Conservation (phyloP, 306 rosid species). For the Parietaria judaica region DNA sequence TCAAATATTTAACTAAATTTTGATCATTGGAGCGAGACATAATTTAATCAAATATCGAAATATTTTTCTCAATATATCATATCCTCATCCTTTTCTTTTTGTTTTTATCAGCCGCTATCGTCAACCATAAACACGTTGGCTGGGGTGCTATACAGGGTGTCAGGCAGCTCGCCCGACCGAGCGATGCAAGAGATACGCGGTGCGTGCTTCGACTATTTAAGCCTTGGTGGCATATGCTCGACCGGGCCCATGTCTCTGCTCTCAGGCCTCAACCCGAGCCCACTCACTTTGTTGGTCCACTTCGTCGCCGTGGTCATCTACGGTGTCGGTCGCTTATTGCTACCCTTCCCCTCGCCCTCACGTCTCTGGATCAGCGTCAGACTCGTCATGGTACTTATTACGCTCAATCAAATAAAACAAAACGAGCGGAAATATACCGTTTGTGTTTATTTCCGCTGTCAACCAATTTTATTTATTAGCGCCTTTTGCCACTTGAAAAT, state of each 20-base stretch:
- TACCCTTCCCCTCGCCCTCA: not conserved
- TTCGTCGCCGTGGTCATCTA: constrained; percentile 1
- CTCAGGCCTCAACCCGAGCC: constrained; percentile 2
- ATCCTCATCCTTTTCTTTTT: too few species aligned
- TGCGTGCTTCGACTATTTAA: constrained; percentile 39
- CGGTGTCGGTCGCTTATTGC: constrained; percentile 2
- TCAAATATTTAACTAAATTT: too few species aligned
- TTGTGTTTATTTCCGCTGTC: too few species aligned
- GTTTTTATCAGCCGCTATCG: not conserved
- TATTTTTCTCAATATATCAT: too few species aligned
- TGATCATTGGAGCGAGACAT: too few species aligned
- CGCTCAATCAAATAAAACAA: too few species aligned
- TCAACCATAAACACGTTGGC: constrained; percentile 5
- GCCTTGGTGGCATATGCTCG: constrained; percentile 2
- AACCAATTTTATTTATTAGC: too few species aligned
- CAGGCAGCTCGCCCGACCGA: constrained; percentile 44
- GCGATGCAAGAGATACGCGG: constrained; percentile 56
- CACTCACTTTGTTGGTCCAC: not conserved
- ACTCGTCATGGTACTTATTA: not conserved
- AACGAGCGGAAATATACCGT: too few species aligned
- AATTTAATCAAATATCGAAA: too few species aligned
- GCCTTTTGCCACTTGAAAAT: too few species aligned
- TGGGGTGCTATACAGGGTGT: not conserved
- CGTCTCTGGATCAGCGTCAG: not conserved
- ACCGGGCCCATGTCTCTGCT: not conserved